Conservation (phyloP, 768 basidiomycete genomes). For the Cystobasidium tubakii region DNA sequence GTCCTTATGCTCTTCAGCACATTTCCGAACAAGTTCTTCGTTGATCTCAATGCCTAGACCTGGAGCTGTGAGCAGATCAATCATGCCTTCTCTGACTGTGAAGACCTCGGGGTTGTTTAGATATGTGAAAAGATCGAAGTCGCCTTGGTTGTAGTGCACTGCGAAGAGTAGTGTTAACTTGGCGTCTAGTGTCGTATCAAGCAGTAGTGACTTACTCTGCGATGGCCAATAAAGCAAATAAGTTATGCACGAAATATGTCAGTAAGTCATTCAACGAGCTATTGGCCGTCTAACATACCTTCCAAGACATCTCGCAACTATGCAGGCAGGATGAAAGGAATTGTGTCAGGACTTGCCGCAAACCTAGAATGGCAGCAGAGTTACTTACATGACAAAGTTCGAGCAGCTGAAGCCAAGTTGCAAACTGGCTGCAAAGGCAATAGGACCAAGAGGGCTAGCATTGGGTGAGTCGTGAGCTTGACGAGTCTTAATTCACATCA, state of each 20-base stretch:
- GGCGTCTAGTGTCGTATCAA: background rate
- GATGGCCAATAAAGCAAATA: background rate
- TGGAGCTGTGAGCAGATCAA: constrained; percentile 55
- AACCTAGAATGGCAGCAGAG: too few relatives aligned
- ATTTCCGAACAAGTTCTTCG: constrained; percentile 55
- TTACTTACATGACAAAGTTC: constrained; percentile 55
- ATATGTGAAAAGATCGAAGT: constrained; percentile 60
- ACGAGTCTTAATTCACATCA: background rate
- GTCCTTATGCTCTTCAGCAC: constrained; percentile 49
- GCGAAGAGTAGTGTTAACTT: constrained; percentile 47
- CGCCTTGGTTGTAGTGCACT: constrained; percentile 58
- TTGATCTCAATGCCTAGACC: constrained; percentile 63
- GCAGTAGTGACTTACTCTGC: constrained; percentile 52
- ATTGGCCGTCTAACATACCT: constrained; percentile 34
- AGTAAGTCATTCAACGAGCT: too few relatives aligned
- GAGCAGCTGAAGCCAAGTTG: constrained; percentile 60
- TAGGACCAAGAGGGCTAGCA: constrained; percentile 55
- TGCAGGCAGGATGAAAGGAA: background rate
- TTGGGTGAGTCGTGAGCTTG: background rate
- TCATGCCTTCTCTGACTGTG: constrained; percentile 56
- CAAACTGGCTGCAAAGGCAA: constrained; percentile 66
- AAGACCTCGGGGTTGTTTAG: constrained; percentile 55
- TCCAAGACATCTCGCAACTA: constrained; percentile 48
- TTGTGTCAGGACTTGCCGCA: too few relatives aligned
- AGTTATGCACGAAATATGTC: too few relatives aligned